These are phyloP conservation scores for Volvariella volvacea DNA, from an alignment of 1,284 basidiomycete genomes.

Conservation along the genomic window DNA sequence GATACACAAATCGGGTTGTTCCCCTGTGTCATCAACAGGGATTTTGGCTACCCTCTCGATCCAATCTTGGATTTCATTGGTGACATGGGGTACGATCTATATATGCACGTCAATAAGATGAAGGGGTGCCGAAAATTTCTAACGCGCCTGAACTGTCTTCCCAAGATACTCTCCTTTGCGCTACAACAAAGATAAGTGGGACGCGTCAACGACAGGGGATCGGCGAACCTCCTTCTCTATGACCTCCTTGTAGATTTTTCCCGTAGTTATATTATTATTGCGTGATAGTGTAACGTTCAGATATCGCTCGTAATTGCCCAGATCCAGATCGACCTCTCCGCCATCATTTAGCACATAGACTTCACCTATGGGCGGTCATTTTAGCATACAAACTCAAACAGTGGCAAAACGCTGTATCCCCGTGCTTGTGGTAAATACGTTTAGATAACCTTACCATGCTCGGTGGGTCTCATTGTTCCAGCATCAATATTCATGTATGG, in stretches of 20 bases:
- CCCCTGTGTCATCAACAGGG: slow-evolving; percentile 91
- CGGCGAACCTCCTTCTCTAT: slow-evolving; percentile 91
- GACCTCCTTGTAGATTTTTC: slow-evolving; percentile 96
- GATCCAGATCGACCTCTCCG: slow-evolving; percentile 95
- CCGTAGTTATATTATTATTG: slow-evolving; percentile 98
- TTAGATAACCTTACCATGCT: slow-evolving; percentile 70
- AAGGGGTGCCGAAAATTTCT: background rate
- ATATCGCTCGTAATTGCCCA: slow-evolving; percentile 99
- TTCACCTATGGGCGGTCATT: slow-evolving; percentile 57
- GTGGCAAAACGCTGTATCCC: too few relatives aligned
- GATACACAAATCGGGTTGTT: slow-evolving; percentile 95
- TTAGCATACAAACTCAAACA: background rate
- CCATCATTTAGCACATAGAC: slow-evolving; percentile 99
- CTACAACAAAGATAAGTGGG: slow-evolving; percentile 30
- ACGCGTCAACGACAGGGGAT: background rate
- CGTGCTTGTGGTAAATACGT: background rate
- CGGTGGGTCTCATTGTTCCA: slow-evolving; percentile 97
- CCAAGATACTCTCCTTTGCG: slow-evolving; percentile 95
- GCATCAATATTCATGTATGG: slow-evolving; percentile 99
- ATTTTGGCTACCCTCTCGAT: slow-evolving; percentile 92
- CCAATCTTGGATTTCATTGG: slow-evolving; percentile 98
- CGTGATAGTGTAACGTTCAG: slow-evolving; percentile 89
- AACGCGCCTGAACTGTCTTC: slow-evolving; percentile 85
- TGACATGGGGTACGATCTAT: slow-evolving; percentile 95
- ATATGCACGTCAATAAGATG: slow-evolving; percentile 10